Evolutionary conservation across 2,329 filamentous ascomycete species (phyloP).

Genomic region (Colletotrichum navitas): DNA sequence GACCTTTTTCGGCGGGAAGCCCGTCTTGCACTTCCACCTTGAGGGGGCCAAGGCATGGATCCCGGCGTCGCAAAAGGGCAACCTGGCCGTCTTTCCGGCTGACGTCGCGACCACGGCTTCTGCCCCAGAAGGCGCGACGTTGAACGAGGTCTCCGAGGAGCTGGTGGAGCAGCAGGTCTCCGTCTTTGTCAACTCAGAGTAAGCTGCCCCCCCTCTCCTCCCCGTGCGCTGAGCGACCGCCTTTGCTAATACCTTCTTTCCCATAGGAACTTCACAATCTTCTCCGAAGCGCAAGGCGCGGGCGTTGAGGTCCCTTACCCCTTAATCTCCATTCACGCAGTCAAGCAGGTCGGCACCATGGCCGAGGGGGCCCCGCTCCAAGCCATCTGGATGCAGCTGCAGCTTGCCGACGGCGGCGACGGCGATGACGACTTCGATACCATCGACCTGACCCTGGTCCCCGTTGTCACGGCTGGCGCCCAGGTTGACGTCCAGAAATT

Average conservation of each 20-base stretch:
- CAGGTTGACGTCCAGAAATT: conserved; percentile 58
- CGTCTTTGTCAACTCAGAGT: conserved; percentile 72
- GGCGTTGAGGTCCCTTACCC: conserved; percentile 81
- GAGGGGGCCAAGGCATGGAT: conserved; percentile 69
- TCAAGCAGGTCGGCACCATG: conserved; percentile 67
- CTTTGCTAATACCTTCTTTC: neutral
- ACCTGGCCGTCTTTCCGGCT: conserved; percentile 66
- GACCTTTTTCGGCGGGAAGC: conserved; percentile 78
- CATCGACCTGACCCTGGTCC: conserved; percentile 76
- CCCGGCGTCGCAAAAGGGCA: conserved; percentile 65
- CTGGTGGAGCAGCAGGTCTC: conserved; percentile 64
- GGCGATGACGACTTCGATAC: conserved; percentile 71
- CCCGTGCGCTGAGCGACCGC: neutral
- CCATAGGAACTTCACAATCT: conserved; percentile 68
- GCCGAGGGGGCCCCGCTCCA: conserved; percentile 55
- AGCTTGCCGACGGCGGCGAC: conserved; percentile 69
- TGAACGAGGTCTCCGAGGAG: conserved; percentile 53
- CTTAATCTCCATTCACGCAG: conserved; percentile 79
- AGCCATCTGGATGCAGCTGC: conserved; percentile 76
- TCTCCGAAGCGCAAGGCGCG: conserved; percentile 66
- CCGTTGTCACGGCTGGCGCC: conserved; percentile 51
- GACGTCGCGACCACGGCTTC: conserved; percentile 51
- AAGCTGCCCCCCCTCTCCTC: conserved; percentile 44
- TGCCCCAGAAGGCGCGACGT: conserved; percentile 50
- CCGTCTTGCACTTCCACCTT: conserved; percentile 76